Evolutionary conservation across 345 rosid species (phyloP).

Genomic region (Cardamine chenopodiifolia): DNA sequence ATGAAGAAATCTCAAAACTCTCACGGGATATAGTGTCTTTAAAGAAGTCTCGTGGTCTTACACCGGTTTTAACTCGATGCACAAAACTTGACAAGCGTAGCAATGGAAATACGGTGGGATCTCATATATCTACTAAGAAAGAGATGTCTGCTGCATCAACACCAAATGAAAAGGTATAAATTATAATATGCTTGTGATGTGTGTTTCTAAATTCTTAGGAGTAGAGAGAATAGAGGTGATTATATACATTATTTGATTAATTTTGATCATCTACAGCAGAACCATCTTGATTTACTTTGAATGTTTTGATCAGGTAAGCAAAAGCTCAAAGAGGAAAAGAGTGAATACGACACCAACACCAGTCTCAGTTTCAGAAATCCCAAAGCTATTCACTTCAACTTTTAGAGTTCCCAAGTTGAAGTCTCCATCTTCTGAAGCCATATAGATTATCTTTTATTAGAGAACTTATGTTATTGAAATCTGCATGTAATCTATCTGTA

Average conservation of each 20-base stretch:
- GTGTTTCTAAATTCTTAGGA: background rate
- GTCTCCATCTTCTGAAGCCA: conserved; percentile 44
- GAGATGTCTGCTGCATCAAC: conserved; percentile 42
- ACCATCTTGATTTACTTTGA: conserved; percentile 10
- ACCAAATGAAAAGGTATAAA: conserved; percentile 56
- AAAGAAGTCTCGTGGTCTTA: conserved; percentile 50
- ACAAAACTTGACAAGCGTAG: conserved; percentile 28
- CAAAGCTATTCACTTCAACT: conserved; percentile 64
- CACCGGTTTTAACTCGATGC: conserved; percentile 55
- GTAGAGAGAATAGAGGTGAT: too few relatives aligned
- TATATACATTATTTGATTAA: background rate
- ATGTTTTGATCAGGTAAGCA: conserved; percentile 50
- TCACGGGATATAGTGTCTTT: conserved; percentile 54
- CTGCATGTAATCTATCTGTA: conserved; percentile 33
- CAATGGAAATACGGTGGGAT: conserved; percentile 37
- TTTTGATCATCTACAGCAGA: background rate
- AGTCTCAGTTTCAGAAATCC: conserved; percentile 49
- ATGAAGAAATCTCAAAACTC: conserved; percentile 52
- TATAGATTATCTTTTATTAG: conserved; percentile 16
- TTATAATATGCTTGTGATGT: conserved; percentile 6
- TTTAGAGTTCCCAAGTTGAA: conserved; percentile 88
- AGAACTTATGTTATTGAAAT: background rate
- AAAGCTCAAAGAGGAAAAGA: conserved; percentile 64
- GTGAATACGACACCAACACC: conserved; percentile 29
- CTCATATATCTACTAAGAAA: conserved; percentile 42